A percentile compares a stretch with the other conserved stretches of the same genome.
Conservation (phyloP, 148 eudicot genomes). For the Heliosperma pusillum region DNA sequence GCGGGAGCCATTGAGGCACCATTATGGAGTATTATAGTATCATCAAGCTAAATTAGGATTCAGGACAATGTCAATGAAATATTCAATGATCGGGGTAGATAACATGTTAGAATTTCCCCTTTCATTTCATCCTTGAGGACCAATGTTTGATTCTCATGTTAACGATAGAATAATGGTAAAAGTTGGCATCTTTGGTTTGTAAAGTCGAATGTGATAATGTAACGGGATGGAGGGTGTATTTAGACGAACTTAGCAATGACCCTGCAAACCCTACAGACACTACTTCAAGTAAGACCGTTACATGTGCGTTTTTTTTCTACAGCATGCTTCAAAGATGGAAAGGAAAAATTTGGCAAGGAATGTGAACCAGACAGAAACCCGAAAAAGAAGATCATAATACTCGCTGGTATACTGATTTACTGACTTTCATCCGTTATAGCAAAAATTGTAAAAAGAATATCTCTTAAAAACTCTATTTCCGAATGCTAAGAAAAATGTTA, state of each 20-base stretch:
- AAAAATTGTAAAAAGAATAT: background rate
- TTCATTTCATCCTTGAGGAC: too few relatives aligned
- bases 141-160: too few relatives aligned
- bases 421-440: background rate
- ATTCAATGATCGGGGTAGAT: too few relatives aligned
- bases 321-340: slow-evolving; percentile 70
- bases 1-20: too few relatives aligned
- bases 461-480: background rate
- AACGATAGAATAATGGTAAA: too few relatives aligned
- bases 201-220: too few relatives aligned
- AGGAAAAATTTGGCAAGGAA: slow-evolving; percentile 43
- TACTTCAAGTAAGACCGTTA: background rate
- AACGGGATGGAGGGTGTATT: background rate
- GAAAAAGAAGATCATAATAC: slow-evolving; percentile 38
- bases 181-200: too few relatives aligned
- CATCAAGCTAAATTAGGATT: too few relatives aligned
- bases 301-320: slow-evolving; percentile 14
- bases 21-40: too few relatives aligned
- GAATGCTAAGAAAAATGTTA: background rate
- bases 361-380: slow-evolving; percentile 38
- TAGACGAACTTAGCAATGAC: background rate
- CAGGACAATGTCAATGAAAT: too few relatives aligned
- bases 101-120: too few relatives aligned
- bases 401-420: slow-evolving; percentile 46
- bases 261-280: background rate